Evolutionary conservation across 441 rosid species (phyloP).

Genomic region (Cnidoscolus chayamansa): DNA sequence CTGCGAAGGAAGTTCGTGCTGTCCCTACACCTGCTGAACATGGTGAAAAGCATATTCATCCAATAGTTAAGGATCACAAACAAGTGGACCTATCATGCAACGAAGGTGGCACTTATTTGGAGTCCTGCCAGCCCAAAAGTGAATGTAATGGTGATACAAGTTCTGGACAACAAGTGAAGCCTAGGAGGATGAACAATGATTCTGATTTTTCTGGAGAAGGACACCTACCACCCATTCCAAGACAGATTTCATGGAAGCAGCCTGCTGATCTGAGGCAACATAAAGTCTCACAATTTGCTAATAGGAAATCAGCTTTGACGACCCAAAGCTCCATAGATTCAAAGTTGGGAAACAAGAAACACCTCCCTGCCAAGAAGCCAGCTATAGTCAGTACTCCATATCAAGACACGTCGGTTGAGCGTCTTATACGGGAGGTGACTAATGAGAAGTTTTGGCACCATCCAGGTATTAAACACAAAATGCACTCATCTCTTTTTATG

Average conservation of each 20-base stretch:
- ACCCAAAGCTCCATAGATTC: slow-evolving; percentile 63
- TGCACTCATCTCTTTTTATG: neutral
- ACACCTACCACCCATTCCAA: slow-evolving; percentile 49
- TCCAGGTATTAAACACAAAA: slow-evolving; percentile 60
- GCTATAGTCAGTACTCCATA: slow-evolving; percentile 41
- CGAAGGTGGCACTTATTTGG: slow-evolving; percentile 49
- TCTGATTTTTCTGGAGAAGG: slow-evolving; percentile 54
- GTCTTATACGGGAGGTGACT: slow-evolving; percentile 94
- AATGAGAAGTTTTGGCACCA: slow-evolving; percentile 91
- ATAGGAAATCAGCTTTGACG: slow-evolving; percentile 44
- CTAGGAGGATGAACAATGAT: slow-evolving; percentile 59
- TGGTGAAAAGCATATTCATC: slow-evolving; percentile 49
- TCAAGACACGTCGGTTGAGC: slow-evolving; percentile 97
- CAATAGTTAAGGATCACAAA: slow-evolving; percentile 54
- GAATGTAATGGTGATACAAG: slow-evolving; percentile 68
- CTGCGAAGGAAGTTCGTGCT: slow-evolving; percentile 67
- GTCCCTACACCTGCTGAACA: slow-evolving; percentile 47
- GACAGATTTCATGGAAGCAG: slow-evolving; percentile 89
- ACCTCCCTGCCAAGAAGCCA: slow-evolving; percentile 56
- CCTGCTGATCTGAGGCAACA: slow-evolving; percentile 52
- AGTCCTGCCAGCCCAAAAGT: slow-evolving; percentile 47
- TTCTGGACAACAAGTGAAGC: slow-evolving; percentile 45
- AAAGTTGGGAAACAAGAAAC: slow-evolving; percentile 69
- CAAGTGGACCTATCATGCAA: slow-evolving; percentile 45
- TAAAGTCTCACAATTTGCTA: slow-evolving; percentile 50